Evolutionary conservation across 179 eudicot genomes (phyloP).

Genomic region (Drosera spatulata): DNA sequence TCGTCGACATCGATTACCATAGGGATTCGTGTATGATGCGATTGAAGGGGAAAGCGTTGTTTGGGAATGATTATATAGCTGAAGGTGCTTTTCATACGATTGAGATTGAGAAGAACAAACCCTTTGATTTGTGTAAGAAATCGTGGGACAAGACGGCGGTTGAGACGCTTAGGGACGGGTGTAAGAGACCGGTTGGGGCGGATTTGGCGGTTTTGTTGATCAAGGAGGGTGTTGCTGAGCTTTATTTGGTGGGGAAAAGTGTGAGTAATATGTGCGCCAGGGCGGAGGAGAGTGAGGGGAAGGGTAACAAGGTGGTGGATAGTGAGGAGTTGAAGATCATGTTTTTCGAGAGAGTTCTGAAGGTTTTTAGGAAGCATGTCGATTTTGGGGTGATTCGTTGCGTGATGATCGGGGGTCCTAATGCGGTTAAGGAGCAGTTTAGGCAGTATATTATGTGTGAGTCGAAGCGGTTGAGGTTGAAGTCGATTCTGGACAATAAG

Average conservation of each 20-base stretch:
- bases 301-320: background rate
- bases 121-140: slow-evolving; percentile 16
- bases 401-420: slow-evolving; percentile 15
- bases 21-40: slow-evolving; percentile 6
- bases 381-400: slow-evolving; percentile 10
- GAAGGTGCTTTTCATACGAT: slow-evolving; percentile 22
- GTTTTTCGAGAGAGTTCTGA: slow-evolving; percentile 6
- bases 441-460: slow-evolving; percentile 9
- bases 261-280: slow-evolving; percentile 4
- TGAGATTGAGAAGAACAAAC: slow-evolving; percentile 17
- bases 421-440: slow-evolving; percentile 10
- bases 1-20: slow-evolving; percentile 14
- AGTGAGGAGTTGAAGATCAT: background rate
- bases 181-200: slow-evolving; percentile 9
- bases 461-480: slow-evolving; percentile 8
- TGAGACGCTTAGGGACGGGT: slow-evolving; percentile 10
- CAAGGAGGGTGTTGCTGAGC: slow-evolving; percentile 6
- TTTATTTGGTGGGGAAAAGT: slow-evolving; percentile 15
- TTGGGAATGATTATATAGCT: slow-evolving; percentile 1
- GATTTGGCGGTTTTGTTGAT: slow-evolving; percentile 18
- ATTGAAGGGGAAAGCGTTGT: slow-evolving; percentile 12
- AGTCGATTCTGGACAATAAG: slow-evolving; percentile 8
- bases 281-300: slow-evolving; percentile 2
- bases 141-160: slow-evolving; percentile 17
- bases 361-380: slow-evolving; percentile 11